Percentiles rank a stretch among this genome's conserved stretches.
phyloP scores from a whole-genome alignment of 2,329 filamentous ascomycete genomes.

The Xylaria sp. region DNA sequence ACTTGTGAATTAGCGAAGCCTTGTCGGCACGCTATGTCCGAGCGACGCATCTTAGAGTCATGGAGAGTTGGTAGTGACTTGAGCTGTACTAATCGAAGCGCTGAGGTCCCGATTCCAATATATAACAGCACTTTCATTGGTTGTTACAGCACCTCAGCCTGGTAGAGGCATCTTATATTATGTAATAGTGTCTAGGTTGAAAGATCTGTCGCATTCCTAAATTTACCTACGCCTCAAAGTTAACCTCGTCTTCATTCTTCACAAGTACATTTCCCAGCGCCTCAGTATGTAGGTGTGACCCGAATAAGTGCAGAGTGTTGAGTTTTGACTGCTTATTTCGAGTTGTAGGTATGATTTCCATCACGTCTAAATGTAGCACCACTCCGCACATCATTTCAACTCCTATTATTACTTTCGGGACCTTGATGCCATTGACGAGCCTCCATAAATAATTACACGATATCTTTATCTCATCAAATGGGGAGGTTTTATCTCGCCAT shows the following conservation, averaged over 20 bases:
- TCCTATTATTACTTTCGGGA: not conserved
- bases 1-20: not conserved
- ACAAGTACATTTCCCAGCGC: too few relatives aligned
- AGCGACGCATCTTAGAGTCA: not conserved
- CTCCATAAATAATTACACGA: not conserved
- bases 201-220: not conserved
- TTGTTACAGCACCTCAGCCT: not conserved
- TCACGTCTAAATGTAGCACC: not conserved
- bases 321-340: not conserved
- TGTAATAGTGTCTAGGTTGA: not conserved
- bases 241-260: not conserved
- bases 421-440: not conserved
- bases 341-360: not conserved
- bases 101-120: not conserved
- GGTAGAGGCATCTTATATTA: not conserved
- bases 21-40: not conserved
- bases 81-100: not conserved
- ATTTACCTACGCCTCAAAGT: too few relatives aligned
- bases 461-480: not conserved
- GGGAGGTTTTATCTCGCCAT: not conserved
- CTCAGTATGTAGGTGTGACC: not conserved
- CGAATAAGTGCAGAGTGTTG: not conserved
- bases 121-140: not conserved
- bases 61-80: not conserved
- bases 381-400: not conserved